A percentile compares a stretch with the other conserved stretches of the same genome.
Evolutionary conservation across 139 green algal species (phyloP).

Genomic region (Chlorella sorokiniana): DNA sequence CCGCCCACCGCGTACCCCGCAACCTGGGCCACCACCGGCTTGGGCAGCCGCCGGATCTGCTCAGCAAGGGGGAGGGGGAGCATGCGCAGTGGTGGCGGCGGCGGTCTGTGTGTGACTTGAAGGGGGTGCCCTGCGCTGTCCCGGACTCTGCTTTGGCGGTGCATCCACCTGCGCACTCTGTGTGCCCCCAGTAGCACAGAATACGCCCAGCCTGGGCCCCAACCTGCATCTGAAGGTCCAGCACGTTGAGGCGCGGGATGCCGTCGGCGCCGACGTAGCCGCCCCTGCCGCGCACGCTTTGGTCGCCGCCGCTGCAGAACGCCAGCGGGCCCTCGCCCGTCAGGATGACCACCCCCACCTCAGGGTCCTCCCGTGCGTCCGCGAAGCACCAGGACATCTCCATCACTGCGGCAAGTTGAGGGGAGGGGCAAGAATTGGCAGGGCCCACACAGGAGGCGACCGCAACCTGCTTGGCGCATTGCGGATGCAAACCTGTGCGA

Average conservation of each 20-base stretch:
- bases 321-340: constrained; percentile 83
- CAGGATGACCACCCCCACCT: constrained; percentile 92
- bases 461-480: constrained; percentile 76
- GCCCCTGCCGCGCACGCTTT: constrained; percentile 85
- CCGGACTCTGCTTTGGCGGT: too few relatives aligned
- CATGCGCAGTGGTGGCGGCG: background rate
- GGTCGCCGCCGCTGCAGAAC: constrained; percentile 98
- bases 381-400: constrained; percentile 91
- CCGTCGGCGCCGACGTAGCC: constrained; percentile 92
- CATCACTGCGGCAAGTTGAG: constrained; percentile 54
- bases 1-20: constrained; percentile 97
- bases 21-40: constrained; percentile 95
- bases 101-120: background rate
- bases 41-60: constrained; percentile 93
- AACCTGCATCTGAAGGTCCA: constrained; percentile 92
- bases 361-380: constrained; percentile 88
- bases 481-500: constrained; percentile 86
- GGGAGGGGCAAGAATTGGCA: background rate
- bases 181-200: background rate
- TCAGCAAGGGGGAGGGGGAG: constrained; percentile 24
- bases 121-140: too few relatives aligned
- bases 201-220: background rate
- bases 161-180: too few relatives aligned
- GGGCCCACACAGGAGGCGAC: background rate
- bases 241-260: constrained; percentile 92